phyloP scores from a whole-genome alignment of 2,329 filamentous ascomycete species.

The Fusarium sp. region DNA sequence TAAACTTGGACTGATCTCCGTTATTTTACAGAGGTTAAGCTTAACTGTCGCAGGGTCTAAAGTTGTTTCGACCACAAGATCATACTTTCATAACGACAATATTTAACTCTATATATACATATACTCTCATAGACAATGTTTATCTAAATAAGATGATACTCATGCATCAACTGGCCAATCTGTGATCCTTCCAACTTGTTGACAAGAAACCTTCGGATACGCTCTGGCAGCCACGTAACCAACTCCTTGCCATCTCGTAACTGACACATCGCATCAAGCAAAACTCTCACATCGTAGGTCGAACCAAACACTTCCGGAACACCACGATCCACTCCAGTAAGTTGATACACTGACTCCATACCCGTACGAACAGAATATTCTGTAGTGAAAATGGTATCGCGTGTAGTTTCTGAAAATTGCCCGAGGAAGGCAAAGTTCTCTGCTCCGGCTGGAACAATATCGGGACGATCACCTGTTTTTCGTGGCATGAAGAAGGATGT shows the following conservation, averaged over 20 bases:
- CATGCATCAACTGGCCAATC: conserved; percentile 5
- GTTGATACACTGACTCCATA: conserved; percentile 1
- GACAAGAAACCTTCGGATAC: neutral
- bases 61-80: neutral
- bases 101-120: neutral
- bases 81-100: no score
- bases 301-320: conserved; percentile 4
- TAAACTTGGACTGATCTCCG: neutral
- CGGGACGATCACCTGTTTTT: neutral
- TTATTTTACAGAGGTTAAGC: neutral
- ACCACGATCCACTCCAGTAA: neutral
- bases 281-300: conserved; percentile 5
- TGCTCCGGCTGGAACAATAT: neutral
- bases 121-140: neutral
- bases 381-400: conserved; percentile 3
- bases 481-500: conserved; percentile 4
- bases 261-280: conserved; percentile 1
- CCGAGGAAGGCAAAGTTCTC: conserved; percentile 12
- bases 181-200: neutral
- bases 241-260: neutral
- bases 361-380: conserved; percentile 1
- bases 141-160: neutral
- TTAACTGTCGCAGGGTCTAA: neutral
- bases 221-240: conserved; percentile 1
- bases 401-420: neutral